phyloP scores from a whole-genome alignment of 2,329 filamentous ascomycete species.

The Fusarium guadeloupense region DNA sequence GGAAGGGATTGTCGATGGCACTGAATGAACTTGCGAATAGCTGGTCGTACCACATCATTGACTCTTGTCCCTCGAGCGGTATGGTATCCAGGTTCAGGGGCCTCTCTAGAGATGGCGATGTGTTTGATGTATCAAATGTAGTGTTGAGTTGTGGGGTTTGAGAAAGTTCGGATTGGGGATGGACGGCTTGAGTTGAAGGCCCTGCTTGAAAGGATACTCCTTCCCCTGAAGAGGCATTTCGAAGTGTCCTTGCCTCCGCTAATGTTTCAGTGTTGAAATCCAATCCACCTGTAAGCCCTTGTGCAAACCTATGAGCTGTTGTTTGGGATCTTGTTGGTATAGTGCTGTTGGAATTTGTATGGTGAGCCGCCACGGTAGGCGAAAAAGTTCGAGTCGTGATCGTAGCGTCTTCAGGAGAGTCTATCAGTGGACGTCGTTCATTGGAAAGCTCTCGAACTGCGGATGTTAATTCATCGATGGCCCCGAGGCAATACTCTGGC shows the following conservation, averaged over 20 bases:
- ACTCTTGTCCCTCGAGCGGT: constrained; percentile 46
- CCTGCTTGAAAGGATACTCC: neutral
- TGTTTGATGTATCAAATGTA: neutral
- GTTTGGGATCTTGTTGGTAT: constrained; percentile 9
- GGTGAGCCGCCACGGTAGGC: neutral
- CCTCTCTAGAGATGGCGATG: neutral
- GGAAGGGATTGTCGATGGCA: constrained; percentile 47
- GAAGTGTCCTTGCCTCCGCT: neutral
- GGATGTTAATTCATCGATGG: constrained; percentile 46
- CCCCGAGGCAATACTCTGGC: constrained; percentile 48
- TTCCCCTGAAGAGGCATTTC: neutral
- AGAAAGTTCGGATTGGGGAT: neutral
- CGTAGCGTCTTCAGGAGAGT: constrained; percentile 22
- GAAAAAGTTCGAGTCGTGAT: constrained; percentile 9
- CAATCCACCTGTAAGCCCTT: neutral
- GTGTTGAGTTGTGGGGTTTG: neutral
- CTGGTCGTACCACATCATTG: constrained; percentile 50
- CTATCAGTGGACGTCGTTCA: constrained; percentile 7
- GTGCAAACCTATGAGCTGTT: neutral
- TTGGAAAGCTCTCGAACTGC: constrained; percentile 42
- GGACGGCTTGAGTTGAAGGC: neutral
- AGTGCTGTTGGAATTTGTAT: neutral
- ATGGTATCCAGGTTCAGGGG: constrained; percentile 14
- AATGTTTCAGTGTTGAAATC: neutral
- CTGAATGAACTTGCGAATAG: constrained; percentile 48